Base-by-base conservation (phyloP, 495 filamentous ascomycete species). In the Talaromyces proteolyticus region DNA sequence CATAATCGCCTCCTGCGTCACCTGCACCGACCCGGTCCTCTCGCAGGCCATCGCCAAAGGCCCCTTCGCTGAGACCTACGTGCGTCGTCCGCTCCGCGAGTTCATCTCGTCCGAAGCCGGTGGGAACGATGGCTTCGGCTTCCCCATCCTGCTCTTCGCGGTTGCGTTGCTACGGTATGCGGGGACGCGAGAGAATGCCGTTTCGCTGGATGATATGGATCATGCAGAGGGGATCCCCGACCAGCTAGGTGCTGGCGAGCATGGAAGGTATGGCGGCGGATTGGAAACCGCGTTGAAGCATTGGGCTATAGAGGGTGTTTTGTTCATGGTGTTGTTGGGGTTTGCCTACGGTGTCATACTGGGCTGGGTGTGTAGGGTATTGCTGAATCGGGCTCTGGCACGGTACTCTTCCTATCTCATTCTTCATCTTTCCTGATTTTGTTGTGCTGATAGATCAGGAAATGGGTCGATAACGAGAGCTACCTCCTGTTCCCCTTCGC, bases 11-110 rank as follows among this genome's bases (percentile, higher is more conserved):
- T 77, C 79, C 0, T 81, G 77, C 53, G 76, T 80, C 21, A 81
- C 78, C 3, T 80, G 77, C 53, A 84, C 79, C n/a, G 80, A 82
- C 40, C 80, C 79, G 0, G 67, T 82, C 42, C 65, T 82, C 6
- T 81, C 77, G 1, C 79, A 84, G 57, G 77, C 79, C 25, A 73
- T 84, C 43, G 78, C 78, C 18, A 84, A 82, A 56, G 80, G 80
- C 0, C 77, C 78, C 0, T 84, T 84, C 52, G 72, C 80, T 5
- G 79, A 82, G 56, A 79, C 78, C 53, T 82, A 75, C 44, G 80
- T 82, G 24, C 64, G 73, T 26, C 68, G 78, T 11, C 61, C 69
- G 26, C 68, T 84, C 19, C 73, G 79, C n/a, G 76, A 84, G 58
- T 79, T 84, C 42, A 84, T 82, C 23, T 81, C 78, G 0, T 72